Evolutionary conservation across 805 yeast genomes (phyloP).

Genomic region (Cyberlindnera euphorbiae): DNA sequence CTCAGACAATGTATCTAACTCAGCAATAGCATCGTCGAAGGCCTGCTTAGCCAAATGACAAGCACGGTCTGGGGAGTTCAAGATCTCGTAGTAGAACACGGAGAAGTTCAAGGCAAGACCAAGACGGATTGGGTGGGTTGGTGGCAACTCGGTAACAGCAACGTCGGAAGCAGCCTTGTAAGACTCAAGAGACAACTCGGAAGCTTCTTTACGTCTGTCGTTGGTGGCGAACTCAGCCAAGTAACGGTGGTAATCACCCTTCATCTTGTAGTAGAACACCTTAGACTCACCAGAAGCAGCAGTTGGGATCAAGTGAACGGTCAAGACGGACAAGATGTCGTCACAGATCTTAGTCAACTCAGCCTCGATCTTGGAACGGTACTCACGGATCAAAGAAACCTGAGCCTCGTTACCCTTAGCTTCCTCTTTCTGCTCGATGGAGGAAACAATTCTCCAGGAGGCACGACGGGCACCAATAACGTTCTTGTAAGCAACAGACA

Average conservation of each 20-base stretch:
- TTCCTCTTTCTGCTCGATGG: slow-evolving; percentile 97
- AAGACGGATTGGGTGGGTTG: slow-evolving; percentile 97
- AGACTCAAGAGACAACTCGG: slow-evolving; percentile 88
- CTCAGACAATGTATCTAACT: slow-evolving; percentile 94
- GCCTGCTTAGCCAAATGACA: slow-evolving; percentile 99
- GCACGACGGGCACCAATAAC: slow-evolving; percentile 99
- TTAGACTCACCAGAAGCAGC: slow-evolving; percentile 97
- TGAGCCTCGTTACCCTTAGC: slow-evolving; percentile 91
- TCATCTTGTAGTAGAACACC: slow-evolving; percentile 98
- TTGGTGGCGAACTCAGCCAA: slow-evolving; percentile 93
- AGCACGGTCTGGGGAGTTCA: slow-evolving; percentile 97
- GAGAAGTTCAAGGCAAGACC: slow-evolving; percentile 98
- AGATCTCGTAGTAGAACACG: slow-evolving; percentile 96
- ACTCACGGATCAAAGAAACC: slow-evolving; percentile 83
- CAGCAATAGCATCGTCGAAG: slow-evolving; percentile 98
- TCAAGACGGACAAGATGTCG: slow-evolving; percentile 84
- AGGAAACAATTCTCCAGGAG: slow-evolving; percentile 97
- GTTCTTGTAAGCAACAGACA: slow-evolving; percentile 96
- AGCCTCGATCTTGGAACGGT: slow-evolving; percentile 90
- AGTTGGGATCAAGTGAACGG: slow-evolving; percentile 85
- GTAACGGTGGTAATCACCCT: slow-evolving; percentile 99
- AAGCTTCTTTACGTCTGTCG: slow-evolving; percentile 89
- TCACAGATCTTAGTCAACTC: slow-evolving; percentile 93
- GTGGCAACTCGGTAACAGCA: slow-evolving; percentile 94
- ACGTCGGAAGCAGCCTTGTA: slow-evolving; percentile 95